These are phyloP conservation scores for Irpex sp. DNA, from an alignment of 1,284 basidiomycete species.

Conservation along the genomic window DNA sequence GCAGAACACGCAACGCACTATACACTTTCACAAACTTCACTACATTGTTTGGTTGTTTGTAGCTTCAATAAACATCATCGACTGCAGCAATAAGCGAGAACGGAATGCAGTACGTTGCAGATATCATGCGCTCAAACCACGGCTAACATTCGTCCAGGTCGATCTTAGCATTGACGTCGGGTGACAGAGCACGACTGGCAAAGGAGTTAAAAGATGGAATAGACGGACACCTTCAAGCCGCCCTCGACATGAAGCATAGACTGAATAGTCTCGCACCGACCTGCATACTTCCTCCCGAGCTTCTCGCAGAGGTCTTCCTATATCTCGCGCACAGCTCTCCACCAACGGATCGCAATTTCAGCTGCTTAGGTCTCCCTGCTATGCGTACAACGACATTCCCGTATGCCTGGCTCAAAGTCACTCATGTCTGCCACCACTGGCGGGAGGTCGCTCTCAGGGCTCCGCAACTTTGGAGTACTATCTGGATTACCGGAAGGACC, in stretches of 20 bases:
- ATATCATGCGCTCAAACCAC: too few species aligned
- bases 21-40: too few species aligned
- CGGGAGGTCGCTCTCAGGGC: slow-evolving; percentile 4
- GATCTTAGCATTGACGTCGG: background rate
- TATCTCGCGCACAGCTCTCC: background rate
- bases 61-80: too few species aligned
- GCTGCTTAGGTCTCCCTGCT: background rate
- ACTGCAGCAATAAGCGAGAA: too few species aligned
- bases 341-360: background rate
- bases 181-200: background rate
- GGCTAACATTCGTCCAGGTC: background rate
- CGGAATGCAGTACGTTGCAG: too few species aligned
- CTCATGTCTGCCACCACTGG: slow-evolving; percentile 11
- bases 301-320: background rate
- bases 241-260: background rate
- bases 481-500: background rate
- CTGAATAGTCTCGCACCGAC: background rate
- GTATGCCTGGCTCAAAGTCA: slow-evolving; percentile 2
- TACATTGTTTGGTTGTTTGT: too few species aligned
- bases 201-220: background rate
- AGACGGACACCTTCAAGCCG: background rate
- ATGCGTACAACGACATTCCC: background rate
- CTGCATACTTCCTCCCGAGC: background rate
- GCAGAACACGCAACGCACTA: too few species aligned
- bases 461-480: slow-evolving; percentile 6